These are phyloP conservation scores for Dactylorhiza incarnata DNA, from an alignment of 106 monocot genomes.

Conservation along the genomic window DNA sequence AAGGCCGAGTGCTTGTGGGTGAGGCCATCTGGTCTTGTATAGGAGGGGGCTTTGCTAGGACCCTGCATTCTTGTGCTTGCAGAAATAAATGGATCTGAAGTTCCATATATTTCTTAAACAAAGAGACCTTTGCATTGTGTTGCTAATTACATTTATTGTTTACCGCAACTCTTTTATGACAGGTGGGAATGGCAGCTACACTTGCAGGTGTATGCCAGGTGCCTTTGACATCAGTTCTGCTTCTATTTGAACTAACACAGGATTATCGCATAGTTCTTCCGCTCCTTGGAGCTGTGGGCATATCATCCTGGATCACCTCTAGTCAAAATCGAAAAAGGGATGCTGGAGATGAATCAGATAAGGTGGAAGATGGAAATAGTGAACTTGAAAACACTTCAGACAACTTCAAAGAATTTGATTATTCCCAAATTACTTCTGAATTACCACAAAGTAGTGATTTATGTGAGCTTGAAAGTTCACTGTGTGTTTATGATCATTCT, in stretches of 20 bases:
- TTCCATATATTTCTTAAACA: no score
- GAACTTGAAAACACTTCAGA: constrained; percentile 2
- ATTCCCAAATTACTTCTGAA: constrained; percentile 11
- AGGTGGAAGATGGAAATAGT: constrained; percentile 8
- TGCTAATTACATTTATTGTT: background rate
- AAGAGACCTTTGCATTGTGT: background rate
- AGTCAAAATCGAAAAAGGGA: constrained; percentile 33
- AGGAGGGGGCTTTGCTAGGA: no score
- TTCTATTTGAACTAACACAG: constrained; percentile 88
- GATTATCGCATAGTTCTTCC: constrained; percentile 93
- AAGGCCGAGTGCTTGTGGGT: no score
- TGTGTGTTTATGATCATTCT: constrained; percentile 58
- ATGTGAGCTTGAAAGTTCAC: constrained; percentile 68
- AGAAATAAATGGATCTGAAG: no score
- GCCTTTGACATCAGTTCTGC: constrained; percentile 83
- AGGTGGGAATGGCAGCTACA: constrained; percentile 99
- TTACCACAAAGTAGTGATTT: constrained; percentile 18
- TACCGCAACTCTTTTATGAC: constrained; percentile 4
- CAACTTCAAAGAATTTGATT: background rate
- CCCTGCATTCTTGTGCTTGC: no score
- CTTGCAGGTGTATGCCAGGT: constrained; percentile 94
- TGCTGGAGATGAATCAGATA: constrained; percentile 8
- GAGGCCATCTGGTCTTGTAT: no score
- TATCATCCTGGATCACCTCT: constrained; percentile 82
- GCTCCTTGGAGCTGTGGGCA: constrained; percentile 85